phyloP scores from a whole-genome alignment of 257 asterid species.

The Gentiana straminea region DNA sequence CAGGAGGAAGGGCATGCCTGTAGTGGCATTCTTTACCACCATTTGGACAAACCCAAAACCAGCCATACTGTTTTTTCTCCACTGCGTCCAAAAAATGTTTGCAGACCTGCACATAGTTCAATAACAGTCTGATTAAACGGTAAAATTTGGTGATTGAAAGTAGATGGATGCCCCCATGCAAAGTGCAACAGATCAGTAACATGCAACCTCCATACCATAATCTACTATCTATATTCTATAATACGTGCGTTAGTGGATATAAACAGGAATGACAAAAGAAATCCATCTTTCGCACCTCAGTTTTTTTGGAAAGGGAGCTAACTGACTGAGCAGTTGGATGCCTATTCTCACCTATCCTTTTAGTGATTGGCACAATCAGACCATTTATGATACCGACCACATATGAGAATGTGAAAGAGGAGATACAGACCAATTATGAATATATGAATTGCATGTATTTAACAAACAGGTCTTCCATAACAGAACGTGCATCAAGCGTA shows the following conservation, averaged over 20 bases:
- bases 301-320: not conserved
- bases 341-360: no score
- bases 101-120: slow-evolving; percentile 48
- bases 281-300: not conserved
- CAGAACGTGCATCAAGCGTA: not conserved
- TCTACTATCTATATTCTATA: no score
- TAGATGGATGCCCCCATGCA: not conserved
- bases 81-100: slow-evolving; percentile 90
- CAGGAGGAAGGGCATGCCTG: slow-evolving; percentile 97
- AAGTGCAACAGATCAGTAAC: not conserved
- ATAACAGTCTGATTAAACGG: no score
- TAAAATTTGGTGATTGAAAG: not conserved
- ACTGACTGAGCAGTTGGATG: no score
- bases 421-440: no score
- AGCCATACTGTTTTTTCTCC: slow-evolving; percentile 97
- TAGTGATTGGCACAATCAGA: no score
- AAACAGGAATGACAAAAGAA: not conserved
- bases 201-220: not conserved
- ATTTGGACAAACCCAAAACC: slow-evolving; percentile 97
- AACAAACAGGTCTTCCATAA: no score
- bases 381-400: no score
- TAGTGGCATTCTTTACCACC: slow-evolving; percentile 85
- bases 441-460: no score
- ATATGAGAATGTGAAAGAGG: no score
- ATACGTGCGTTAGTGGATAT: no score